phyloP scores from a whole-genome alignment of 305 asterid genomes.

The Ilex paraguariensis region DNA sequence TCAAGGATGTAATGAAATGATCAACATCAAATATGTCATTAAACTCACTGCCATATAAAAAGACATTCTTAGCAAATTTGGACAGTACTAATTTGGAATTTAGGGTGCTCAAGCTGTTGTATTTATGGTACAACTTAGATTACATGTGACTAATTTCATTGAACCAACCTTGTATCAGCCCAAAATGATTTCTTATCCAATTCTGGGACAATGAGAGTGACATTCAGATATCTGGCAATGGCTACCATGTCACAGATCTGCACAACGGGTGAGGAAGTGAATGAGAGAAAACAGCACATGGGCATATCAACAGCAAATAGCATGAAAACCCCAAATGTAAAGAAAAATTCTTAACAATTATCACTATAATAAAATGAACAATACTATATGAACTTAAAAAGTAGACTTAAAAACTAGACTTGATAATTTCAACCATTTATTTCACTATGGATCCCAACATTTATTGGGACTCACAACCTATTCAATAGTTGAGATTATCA shows the following conservation, averaged over 20 bases:
- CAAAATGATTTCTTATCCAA: slow-evolving; percentile 71
- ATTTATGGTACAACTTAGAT: no score
- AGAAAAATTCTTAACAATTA: no score
- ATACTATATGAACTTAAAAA: no score
- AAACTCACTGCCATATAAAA: slow-evolving; percentile 55
- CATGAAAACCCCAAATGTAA: background rate
- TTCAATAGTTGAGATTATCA: no score
- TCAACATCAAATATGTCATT: slow-evolving; percentile 77
- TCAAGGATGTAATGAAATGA: slow-evolving; percentile 74
- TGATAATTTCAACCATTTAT: no score
- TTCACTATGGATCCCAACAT: no score
- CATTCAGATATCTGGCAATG: slow-evolving; percentile 55
- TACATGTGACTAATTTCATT: no score
- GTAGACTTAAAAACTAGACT: no score
- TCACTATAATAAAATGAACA: background rate
- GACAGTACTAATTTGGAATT: background rate
- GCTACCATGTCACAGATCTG: slow-evolving; percentile 84
- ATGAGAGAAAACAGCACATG: background rate
- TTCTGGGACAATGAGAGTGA: slow-evolving; percentile 65
- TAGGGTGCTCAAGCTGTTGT: background rate
- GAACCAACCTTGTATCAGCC: slow-evolving; percentile 57
- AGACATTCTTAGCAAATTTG: background rate
- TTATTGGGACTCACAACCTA: no score
- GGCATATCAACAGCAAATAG: background rate
- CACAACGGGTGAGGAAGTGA: slow-evolving; percentile 12